Base-by-base conservation (phyloP, 768 basidiomycete species). In the Guyanaporus albipodus region DNA sequence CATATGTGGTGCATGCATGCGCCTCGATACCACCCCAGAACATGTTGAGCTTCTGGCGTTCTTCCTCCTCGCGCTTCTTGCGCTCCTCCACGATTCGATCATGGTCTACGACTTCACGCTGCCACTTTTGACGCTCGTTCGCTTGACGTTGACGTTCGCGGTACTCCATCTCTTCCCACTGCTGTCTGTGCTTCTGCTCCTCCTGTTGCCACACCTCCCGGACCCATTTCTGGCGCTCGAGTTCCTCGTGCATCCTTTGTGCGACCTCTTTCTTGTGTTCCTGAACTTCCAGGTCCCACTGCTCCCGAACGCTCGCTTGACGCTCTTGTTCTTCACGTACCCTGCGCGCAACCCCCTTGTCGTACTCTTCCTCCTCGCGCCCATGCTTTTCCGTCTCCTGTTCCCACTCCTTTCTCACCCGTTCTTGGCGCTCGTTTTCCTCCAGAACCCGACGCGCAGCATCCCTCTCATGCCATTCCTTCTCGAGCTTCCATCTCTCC, bases 1-100 rank as follows among this genome's bases (percentile, higher is more conserved):
- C 61, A 14, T 61, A 67, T 0, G 58, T 57, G 23, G 48, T 56
- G 44, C 68, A 68, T 10, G 14, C 39, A 35, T 52, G 55, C 4
- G 52, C 41, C 23, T 63, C 44, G 0, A 56, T 28, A 4, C 10
- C 7, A 2, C 38, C 46, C 63, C 58, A 64, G 38, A 47, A 60
- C 51, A 69, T 57, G 31, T 55, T 46, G 10, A 64, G 49, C n/a
- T 50, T 60, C 26, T 52, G 44, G 9, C 65, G 60, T 21, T 68
- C 63, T 10, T 60, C 49, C 22, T 58, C 57, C 36, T 66, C 63
- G 23, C 37, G 44, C 37, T 32, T 45, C 43, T 15, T 27, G 31
- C 50, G 48, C 35, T 57, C 58, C 24, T 61, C 45, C 19, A 44
- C 38, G 3, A 38, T 42, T n/a, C 15, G 45, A 11, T 46, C 50